Evolutionary conservation across 257 asterid species (phyloP).

Genomic region (Lithospermum erythrorhizon): DNA sequence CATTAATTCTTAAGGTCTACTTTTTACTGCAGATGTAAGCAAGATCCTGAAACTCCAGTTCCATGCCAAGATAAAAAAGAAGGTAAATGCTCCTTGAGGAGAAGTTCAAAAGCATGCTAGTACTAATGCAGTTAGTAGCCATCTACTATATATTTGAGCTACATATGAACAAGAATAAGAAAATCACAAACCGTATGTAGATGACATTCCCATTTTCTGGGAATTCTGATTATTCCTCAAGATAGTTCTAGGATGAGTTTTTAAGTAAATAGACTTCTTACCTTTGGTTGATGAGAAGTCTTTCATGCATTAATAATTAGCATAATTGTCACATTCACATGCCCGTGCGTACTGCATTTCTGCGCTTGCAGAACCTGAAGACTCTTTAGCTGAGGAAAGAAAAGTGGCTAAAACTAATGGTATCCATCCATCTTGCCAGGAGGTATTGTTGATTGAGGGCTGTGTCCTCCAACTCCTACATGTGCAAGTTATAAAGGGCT

Average conservation of each 20-base stretch:
- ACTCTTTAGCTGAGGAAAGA: slow-evolving; percentile 7
- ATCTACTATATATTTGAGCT: not conserved
- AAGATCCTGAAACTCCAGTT: slow-evolving; percentile 18
- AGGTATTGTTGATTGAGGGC: slow-evolving; percentile 18
- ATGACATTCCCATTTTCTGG: not conserved
- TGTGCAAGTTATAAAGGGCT: slow-evolving; percentile 18
- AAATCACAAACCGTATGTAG: no score
- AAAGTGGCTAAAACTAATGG: slow-evolving; percentile 2
- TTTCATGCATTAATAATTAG: not conserved
- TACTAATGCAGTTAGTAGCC: no score
- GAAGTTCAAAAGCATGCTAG: not conserved
- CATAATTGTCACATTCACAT: not conserved
- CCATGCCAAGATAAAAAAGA: slow-evolving; percentile 17
- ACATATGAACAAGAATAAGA: not conserved
- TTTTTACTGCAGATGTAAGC: slow-evolving; percentile 19
- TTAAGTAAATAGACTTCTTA: not conserved
- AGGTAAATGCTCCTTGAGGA: slow-evolving; percentile 18
- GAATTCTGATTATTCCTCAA: not conserved
- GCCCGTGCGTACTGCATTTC: not conserved
- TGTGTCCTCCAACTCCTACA: slow-evolving; percentile 19
- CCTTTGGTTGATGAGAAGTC: not conserved
- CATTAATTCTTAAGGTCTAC: not conserved
- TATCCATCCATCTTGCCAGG: slow-evolving; percentile 15
- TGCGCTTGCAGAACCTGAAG: slow-evolving; percentile 9
- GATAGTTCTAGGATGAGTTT: not conserved